These are phyloP conservation scores for Erythrophleum fordii DNA, from an alignment of 306 rosid genomes.

Conservation along the genomic window DNA sequence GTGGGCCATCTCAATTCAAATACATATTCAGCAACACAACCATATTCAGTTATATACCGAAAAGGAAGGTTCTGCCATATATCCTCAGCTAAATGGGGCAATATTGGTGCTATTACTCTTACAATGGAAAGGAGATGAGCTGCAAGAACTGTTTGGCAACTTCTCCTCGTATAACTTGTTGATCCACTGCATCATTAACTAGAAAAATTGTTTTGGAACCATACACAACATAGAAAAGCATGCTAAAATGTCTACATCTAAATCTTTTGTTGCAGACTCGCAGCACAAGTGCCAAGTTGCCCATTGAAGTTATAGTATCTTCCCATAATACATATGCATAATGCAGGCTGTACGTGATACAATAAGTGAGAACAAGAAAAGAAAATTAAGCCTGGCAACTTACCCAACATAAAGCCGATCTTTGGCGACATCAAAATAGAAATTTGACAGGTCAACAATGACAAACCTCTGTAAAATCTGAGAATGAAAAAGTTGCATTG, in stretches of 20 bases:
- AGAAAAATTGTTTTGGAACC: constrained; percentile 7
- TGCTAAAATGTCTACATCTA: constrained; percentile 8
- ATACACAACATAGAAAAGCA: constrained; percentile 2
- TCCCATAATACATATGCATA: constrained; percentile 6
- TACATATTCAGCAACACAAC: constrained; percentile 80
- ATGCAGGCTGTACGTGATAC: background rate
- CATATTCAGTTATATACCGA: constrained; percentile 59
- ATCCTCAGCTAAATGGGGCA: constrained; percentile 99
- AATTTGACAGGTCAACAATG: constrained; percentile 92
- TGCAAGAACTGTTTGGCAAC: constrained; percentile 95
- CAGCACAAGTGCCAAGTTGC: background rate
- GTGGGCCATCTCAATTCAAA: constrained; percentile 96
- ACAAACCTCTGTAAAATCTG: constrained; percentile 96
- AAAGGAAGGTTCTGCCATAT: constrained; percentile 98
- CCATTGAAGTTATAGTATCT: background rate
- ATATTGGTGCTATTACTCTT: constrained; percentile 84
- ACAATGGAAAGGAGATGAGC: constrained; percentile 80
- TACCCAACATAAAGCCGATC: constrained; percentile 99
- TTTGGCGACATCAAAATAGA: constrained; percentile 95
- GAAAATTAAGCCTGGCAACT: constrained; percentile 13
- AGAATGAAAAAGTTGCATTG: constrained; percentile 26
- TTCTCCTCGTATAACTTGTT: constrained; percentile 82
- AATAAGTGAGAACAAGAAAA: background rate
- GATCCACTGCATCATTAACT: constrained; percentile 69
- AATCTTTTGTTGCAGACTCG: background rate